A percentile compares a stretch with the other conserved stretches of the same genome.
phyloP scores from a whole-genome alignment of 352 stramenopile genomes.

The Globisporangium apiculatum region DNA sequence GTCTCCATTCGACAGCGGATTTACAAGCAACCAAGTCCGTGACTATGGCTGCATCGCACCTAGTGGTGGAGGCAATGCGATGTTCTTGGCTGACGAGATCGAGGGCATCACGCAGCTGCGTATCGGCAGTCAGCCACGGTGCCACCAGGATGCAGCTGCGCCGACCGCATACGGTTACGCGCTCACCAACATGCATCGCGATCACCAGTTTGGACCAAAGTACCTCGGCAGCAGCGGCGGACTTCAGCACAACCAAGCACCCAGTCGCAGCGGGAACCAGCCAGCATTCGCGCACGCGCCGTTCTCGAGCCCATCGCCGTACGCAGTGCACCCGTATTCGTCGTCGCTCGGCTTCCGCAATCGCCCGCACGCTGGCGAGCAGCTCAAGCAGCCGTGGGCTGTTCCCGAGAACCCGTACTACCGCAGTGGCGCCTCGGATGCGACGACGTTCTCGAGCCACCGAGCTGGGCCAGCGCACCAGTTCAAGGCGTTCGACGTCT shows the following conservation, averaged over 20 bases:
- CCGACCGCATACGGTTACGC: neutral
- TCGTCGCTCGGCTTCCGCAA: neutral
- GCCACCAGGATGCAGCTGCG: neutral
- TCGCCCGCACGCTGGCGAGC: neutral
- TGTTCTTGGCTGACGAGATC: conserved; percentile 4
- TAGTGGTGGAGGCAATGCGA: neutral
- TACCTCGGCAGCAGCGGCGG: neutral
- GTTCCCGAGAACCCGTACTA: conserved; percentile 3
- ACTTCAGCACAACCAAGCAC: neutral
- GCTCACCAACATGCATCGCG: neutral
- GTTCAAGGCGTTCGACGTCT: conserved; percentile 4
- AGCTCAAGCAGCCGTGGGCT: conserved; percentile 8
- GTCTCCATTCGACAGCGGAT: conserved; percentile 74
- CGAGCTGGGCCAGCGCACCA: conserved; percentile 3
- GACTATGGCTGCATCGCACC: conserved; percentile 29
- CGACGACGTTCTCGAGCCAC: neutral
- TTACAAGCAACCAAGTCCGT: conserved; percentile 58
- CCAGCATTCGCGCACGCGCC: conserved; percentile 2
- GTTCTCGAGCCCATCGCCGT: conserved; percentile 1
- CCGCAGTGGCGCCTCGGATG: neutral
- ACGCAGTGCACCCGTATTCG: conserved; percentile 2
- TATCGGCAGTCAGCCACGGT: conserved; percentile 4
- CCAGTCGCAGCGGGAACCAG: conserved; percentile 4
- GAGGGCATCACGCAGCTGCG: conserved; percentile 6
- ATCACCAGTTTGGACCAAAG: neutral